Percentiles rank a stretch among this genome's conserved stretches.
Evolutionary conservation across 805 yeast species (phyloP).

Genomic region (Monosporozyma servazzii): DNA sequence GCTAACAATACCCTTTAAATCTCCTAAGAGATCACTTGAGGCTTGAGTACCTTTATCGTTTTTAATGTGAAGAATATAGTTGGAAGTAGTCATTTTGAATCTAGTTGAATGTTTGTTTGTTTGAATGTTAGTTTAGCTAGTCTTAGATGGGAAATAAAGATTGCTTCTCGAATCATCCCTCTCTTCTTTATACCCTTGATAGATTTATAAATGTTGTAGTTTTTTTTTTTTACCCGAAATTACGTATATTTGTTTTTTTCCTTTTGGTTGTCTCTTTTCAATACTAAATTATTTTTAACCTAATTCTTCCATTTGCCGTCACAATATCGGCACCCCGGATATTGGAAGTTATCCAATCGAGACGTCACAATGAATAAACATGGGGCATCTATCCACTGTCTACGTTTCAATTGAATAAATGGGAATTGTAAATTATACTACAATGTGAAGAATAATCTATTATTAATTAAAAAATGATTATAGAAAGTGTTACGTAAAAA

Average conservation of each 20-base stretch:
- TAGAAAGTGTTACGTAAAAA: neutral
- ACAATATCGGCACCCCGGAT: no score
- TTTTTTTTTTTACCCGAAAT: no score
- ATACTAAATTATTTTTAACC: no score
- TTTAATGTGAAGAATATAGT: neutral
- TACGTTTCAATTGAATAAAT: no score
- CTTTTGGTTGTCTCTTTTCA: neutral
- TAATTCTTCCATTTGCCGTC: no score
- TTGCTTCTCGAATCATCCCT: neutral
- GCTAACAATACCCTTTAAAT: conserved; percentile 29
- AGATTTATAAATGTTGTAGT: neutral
- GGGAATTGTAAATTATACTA: no score
- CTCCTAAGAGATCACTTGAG: conserved; percentile 5
- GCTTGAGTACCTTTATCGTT: neutral
- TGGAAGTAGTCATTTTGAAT: neutral
- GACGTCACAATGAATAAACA: no score
- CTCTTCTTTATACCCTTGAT: neutral
- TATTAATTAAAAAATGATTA: neutral
- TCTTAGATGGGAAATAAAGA: neutral
- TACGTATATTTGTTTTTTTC: neutral
- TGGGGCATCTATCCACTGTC: no score
- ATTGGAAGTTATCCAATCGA: no score
- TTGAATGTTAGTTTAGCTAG: neutral
- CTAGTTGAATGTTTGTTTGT: neutral
- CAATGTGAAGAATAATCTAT: no score